Percentiles rank a stretch among this genome's conserved stretches.
phyloP scores from a whole-genome alignment of 495 filamentous ascomycete genomes.

The Niebla homalea region DNA sequence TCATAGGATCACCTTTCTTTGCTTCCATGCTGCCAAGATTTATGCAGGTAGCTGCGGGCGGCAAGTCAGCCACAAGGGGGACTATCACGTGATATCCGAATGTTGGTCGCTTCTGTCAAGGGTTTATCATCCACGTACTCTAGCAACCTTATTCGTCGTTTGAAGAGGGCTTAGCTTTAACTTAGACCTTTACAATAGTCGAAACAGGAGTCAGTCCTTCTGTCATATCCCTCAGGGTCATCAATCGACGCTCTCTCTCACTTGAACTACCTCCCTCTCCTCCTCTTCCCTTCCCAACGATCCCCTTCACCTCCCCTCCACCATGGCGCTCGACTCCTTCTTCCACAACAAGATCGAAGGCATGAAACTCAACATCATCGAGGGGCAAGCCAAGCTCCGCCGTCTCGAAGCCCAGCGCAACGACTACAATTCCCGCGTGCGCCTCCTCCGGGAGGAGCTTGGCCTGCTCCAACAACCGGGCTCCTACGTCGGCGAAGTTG shows the following conservation, averaged over 20 bases:
- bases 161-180: neutral
- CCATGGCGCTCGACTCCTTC: constrained; percentile 97
- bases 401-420: constrained; percentile 96
- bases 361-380: constrained; percentile 99
- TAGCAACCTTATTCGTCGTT: no score
- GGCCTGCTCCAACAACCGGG: constrained; percentile 93
- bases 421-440: constrained; percentile 97
- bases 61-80: no score
- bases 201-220: no score
- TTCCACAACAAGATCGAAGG: constrained; percentile 99
- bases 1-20: no score
- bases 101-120: no score
- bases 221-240: neutral
- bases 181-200: neutral
- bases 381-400: constrained; percentile 88
- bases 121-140: no score
- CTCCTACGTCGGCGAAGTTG: constrained; percentile 96
- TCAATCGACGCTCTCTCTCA: neutral
- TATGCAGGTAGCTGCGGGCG: no score
- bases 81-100: no score
- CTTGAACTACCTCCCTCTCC: neutral
- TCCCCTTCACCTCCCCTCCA: neutral
- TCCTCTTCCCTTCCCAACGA: neutral
- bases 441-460: constrained; percentile 88
- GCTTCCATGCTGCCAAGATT: no score